Base-by-base conservation (phyloP, 1,284 basidiomycete genomes). In the Bjerkandera adusta region DNA sequence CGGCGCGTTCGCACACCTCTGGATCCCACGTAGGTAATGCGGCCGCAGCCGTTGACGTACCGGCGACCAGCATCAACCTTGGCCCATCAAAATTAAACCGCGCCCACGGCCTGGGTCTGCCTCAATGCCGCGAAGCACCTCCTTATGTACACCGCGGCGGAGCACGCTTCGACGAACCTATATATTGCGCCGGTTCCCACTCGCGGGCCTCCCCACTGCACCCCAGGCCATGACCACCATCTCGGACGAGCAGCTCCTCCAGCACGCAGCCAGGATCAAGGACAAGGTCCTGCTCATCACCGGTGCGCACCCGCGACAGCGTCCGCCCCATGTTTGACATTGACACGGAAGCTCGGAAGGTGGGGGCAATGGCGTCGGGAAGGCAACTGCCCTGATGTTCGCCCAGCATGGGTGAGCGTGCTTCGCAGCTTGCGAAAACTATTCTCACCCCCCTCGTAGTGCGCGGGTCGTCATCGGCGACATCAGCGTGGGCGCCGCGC, bases 391-490 rank as follows among this genome's bases (percentile, higher is more conserved):
- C 3, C 37, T 53, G 20, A 29, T 44, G 3, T 53, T 44, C 38
- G 51, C 51, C 13, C 33, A 38, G 12, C 37, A 48, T 32, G 44
- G 47, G 50, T 48, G 25, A 37, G 45, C 15, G 11, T 25, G n/a
- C 20, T 34, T 4, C 18, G 21, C 30, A 18, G 16, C 15, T 35
- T 21, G 37, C 44, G 26, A n/a, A 26, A 43, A 12, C 24, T 24
- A 7, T 12, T 10, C 32, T 40, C 36, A 35, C 16, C 8, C 20
- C 15, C 42, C 15, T 33, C 43, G 33, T 45, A 80, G 80, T 1
- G 77, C 79, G 4, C 79, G 76, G 50, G 59, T 83, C 2, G 74
- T 81, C 27, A 73, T 82, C 51, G 77, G 74, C 21, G 79, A 83
- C 54, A 49, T 72, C 37, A 69, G 79, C 49, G 47, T 63, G 11